A percentile compares a stretch with the other conserved stretches of the same genome.
phyloP scores from a whole-genome alignment of 371 early-diverging fungal species.

The Mortierella sp. region DNA sequence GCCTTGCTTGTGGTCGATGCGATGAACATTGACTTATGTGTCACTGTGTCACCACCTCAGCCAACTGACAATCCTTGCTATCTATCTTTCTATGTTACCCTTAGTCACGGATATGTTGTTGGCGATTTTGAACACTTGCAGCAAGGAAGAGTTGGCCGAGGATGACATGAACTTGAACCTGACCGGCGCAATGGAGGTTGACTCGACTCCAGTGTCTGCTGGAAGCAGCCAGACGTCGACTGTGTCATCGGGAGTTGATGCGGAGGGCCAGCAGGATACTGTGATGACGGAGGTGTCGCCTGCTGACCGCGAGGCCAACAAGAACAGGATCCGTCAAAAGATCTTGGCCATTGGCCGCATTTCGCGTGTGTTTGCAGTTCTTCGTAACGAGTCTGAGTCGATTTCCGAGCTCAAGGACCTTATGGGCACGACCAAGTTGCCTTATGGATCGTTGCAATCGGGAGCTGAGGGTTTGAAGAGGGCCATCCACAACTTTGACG shows the following conservation, averaged over 20 bases:
- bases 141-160: constrained; percentile 80
- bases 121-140: constrained; percentile 93
- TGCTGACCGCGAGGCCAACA: constrained; percentile 30
- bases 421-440: constrained; percentile 86
- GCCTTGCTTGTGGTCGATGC: not conserved
- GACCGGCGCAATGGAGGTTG: constrained; percentile 23
- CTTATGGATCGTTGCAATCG: constrained; percentile 87
- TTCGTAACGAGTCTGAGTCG: constrained; percentile 92
- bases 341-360: constrained; percentile 94
- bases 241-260: constrained; percentile 6
- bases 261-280: constrained; percentile 19
- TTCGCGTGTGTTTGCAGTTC: constrained; percentile 88
- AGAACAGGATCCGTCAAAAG: constrained; percentile 80
- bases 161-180: constrained; percentile 58
- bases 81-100: not conserved
- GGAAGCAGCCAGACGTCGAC: constrained; percentile 6
- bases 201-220: constrained; percentile 12
- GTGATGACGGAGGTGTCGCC: constrained; percentile 21
- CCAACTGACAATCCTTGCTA: not conserved
- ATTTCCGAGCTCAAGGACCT: constrained; percentile 94
- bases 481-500: constrained; percentile 93
- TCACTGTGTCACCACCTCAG: not conserved
- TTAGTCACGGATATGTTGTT: constrained; percentile 95
- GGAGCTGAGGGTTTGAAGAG: constrained; percentile 94
- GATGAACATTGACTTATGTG: not conserved